Conservation (phyloP, 768 basidiomycete species). For the Suillus spraguei region DNA sequence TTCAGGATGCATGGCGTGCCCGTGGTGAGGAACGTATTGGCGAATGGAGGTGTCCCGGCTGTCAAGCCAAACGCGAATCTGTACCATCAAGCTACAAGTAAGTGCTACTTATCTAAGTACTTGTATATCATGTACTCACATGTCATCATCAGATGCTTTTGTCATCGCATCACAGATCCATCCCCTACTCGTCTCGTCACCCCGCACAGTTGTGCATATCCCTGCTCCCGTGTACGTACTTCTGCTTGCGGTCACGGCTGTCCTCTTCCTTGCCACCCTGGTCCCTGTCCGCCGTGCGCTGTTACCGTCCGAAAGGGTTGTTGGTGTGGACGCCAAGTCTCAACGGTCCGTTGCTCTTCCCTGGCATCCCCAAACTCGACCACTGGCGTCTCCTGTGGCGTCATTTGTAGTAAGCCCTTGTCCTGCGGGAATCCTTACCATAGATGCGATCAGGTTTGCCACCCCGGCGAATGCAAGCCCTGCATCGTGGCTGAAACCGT, state of each 20-base stretch:
- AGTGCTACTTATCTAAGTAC: not conserved
- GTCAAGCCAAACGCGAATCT: slow-evolving; percentile 72
- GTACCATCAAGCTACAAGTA: too few relatives aligned
- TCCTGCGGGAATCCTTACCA: slow-evolving; percentile 70
- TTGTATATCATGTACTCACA: slow-evolving; percentile 18
- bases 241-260: slow-evolving; percentile 78
- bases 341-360: slow-evolving; percentile 61
- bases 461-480: slow-evolving; percentile 69
- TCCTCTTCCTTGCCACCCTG: slow-evolving; percentile 87
- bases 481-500: slow-evolving; percentile 60
- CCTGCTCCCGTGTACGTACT: slow-evolving; percentile 61
- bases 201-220: slow-evolving; percentile 75
- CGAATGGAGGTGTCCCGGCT: slow-evolving; percentile 94
- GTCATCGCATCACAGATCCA: slow-evolving; percentile 73
- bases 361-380: slow-evolving; percentile 11
- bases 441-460: slow-evolving; percentile 67
- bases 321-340: slow-evolving; percentile 67
- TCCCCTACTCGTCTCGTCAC: slow-evolving; percentile 68
- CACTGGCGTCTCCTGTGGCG: slow-evolving; percentile 36
- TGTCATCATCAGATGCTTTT: slow-evolving; percentile 69
- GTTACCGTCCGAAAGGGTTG: slow-evolving; percentile 78
- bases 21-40: slow-evolving; percentile 69
- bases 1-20: slow-evolving; percentile 71
- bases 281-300: slow-evolving; percentile 93
- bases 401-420: slow-evolving; percentile 46